Evolutionary conservation across 2,329 filamentous ascomycete genomes (phyloP).

Genomic region (Mycosphaerella sp.): DNA sequence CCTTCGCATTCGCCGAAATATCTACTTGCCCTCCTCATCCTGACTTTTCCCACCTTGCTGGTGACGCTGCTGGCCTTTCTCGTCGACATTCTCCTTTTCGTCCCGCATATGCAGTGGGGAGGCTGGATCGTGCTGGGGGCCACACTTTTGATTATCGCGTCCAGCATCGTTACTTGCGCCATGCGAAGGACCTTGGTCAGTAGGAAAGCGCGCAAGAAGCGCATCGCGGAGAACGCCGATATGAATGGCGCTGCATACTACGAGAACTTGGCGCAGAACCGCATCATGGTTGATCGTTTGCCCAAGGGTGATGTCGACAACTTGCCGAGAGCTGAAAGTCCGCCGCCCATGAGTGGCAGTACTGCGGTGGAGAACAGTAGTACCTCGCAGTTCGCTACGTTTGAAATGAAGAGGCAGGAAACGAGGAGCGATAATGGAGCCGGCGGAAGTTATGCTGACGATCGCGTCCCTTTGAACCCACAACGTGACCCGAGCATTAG

Average conservation of each 20-base stretch:
- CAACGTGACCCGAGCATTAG: conserved; percentile 52
- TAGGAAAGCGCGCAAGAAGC: conserved; percentile 84
- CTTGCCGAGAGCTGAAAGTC: conserved; percentile 48
- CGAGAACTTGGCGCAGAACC: conserved; percentile 42
- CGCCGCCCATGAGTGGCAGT: conserved; percentile 46
- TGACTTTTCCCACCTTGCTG: conserved; percentile 77
- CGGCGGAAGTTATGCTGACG: conserved; percentile 50
- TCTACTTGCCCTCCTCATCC: conserved; percentile 74
- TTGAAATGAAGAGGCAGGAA: conserved; percentile 55
- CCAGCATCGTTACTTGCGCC: conserved; percentile 80
- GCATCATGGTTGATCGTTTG: conserved; percentile 33
- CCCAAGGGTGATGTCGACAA: conserved; percentile 15
- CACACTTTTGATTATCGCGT: conserved; percentile 74
- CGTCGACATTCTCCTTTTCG: conserved; percentile 88
- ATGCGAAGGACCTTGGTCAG: conserved; percentile 91
- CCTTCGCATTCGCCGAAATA: conserved; percentile 87
- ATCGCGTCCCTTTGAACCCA: conserved; percentile 63
- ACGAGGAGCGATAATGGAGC: conserved; percentile 19
- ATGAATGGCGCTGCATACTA: conserved; percentile 97
- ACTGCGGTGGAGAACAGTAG: conserved; percentile 52
- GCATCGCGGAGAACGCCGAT: conserved; percentile 88
- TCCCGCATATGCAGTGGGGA: conserved; percentile 89
- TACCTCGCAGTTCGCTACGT: conserved; percentile 53
- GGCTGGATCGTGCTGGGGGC: conserved; percentile 88
- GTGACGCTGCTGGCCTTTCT: conserved; percentile 81